Evolutionary conservation across 306 rosid genomes (phyloP).

Genomic region (Cicer judaicum): DNA sequence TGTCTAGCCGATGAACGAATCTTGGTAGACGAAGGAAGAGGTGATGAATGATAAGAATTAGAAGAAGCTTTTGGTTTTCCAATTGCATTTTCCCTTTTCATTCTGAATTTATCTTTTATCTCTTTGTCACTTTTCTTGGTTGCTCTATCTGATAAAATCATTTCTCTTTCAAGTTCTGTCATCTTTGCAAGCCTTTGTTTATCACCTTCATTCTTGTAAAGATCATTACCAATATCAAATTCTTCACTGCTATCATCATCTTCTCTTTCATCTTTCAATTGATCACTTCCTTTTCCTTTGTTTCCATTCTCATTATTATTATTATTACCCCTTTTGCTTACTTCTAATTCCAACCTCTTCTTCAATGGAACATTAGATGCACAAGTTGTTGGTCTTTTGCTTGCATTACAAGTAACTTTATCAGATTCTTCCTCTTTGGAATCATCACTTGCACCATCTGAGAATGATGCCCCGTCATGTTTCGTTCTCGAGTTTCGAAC

Average conservation of each 20-base stretch:
- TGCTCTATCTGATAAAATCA: constrained; percentile 66
- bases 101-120: constrained; percentile 53
- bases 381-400: constrained; percentile 45
- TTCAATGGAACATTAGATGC: constrained; percentile 60
- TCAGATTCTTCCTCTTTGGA: constrained; percentile 56
- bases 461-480: constrained; percentile 42
- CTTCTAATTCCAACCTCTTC: constrained; percentile 62
- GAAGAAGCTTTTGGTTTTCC: constrained; percentile 36
- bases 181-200: constrained; percentile 56
- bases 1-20: constrained; percentile 62
- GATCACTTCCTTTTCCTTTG: constrained; percentile 24
- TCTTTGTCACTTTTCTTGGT: constrained; percentile 58
- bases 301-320: constrained; percentile 35
- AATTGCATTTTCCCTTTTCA: constrained; percentile 47
- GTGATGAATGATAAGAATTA: constrained; percentile 18
- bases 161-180: constrained; percentile 75
- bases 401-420: constrained; percentile 38
- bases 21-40: constrained; percentile 47
- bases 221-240: constrained; percentile 66
- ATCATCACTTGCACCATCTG: constrained; percentile 52
- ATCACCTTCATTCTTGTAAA: constrained; percentile 68
- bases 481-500: constrained; percentile 41
- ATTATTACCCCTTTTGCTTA: constrained; percentile 31
- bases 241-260: constrained; percentile 54
- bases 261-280: constrained; percentile 24